Base-by-base conservation (phyloP, 202 grass and related monocot genomes). In the Bolboschoenoplectus hybrid region DNA sequence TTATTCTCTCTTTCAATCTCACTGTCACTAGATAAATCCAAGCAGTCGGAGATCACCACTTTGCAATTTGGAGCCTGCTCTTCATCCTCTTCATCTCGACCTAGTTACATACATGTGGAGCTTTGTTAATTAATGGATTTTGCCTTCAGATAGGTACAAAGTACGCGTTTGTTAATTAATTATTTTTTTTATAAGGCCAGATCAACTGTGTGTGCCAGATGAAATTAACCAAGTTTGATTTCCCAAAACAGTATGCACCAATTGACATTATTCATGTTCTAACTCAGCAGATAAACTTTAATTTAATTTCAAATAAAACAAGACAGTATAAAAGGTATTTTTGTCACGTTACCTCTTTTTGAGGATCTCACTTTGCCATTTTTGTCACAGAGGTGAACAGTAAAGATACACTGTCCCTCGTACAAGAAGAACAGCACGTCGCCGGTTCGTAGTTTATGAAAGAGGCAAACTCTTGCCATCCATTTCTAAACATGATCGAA, bases 281-380 rank as follows among this genome's bases (percentile, higher is more conserved):
- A 45, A 70, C 1, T 45, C 5, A 45, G 16, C 14, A 2, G 39
- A 70, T 12, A n/a, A 70, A 9, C 11, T 6, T 44, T n/a, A 8
- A 70, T 70, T 70, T 0, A 9, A 5, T 43, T 70, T 44, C 67
- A 70, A 45, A 13, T 44, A 44, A 70, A 70, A 45, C 67, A 68
- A 40, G 38, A 68, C 9, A 14, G 9, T 1, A 68, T 62, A 68
- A 41, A 14, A 40, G 35, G 9, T 70, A 44, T n/a, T 45, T 70
- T 45, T 69, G 39, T 44, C 14, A 70, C 17, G 44, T 70, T 70
- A 70, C 67, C 67, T 12, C 67, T 70, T 45, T 70, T 70, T 39
- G 16, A 70, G 12, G 40, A 45, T 70, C 45, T 70, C 1, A 16
- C 16, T 44, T 12, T 45, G 38, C 67, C 40, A 45, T 70, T 70